Evolutionary conservation across 176 grass and related monocot species (phyloP).

Genomic region (Cenchrus purpureus): DNA sequence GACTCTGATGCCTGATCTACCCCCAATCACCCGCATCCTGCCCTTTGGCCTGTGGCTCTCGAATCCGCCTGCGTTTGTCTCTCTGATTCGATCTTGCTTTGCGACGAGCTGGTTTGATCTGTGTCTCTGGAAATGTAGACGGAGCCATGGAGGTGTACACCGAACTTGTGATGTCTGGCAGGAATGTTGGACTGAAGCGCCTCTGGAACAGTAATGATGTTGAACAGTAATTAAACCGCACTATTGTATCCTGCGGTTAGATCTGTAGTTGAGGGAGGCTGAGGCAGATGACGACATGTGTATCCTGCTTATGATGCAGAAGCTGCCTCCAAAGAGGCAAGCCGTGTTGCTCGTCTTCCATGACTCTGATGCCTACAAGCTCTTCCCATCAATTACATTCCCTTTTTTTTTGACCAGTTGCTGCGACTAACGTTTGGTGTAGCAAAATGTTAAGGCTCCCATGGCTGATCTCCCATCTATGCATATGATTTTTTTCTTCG

Average conservation of each 20-base stretch:
- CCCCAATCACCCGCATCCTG: background rate
- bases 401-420: background rate
- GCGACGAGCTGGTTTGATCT: too few relatives aligned
- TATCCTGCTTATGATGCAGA: conserved; percentile 43
- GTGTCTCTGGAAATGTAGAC: too few relatives aligned
- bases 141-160: too few relatives aligned
- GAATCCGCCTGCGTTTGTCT: background rate
- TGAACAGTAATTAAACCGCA: background rate
- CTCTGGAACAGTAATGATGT: too few relatives aligned
- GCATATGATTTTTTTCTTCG: too few relatives aligned
- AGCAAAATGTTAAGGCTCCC: background rate
- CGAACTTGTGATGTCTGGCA: too few relatives aligned
- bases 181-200: background rate
- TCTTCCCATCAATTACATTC: background rate
- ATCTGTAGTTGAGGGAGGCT: too few relatives aligned
- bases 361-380: conserved; percentile 63
- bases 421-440: background rate
- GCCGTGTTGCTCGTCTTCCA: conserved; percentile 66
- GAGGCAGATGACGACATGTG: conserved; percentile 44
- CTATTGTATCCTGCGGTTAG: background rate
- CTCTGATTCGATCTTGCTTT: too few relatives aligned
- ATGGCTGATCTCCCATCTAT: too few relatives aligned
- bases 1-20: conserved; percentile 56
- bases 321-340: conserved; percentile 26
- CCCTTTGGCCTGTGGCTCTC: background rate